Conservation (phyloP, 768 basidiomycete genomes). For the Trametes punicea region DNA sequence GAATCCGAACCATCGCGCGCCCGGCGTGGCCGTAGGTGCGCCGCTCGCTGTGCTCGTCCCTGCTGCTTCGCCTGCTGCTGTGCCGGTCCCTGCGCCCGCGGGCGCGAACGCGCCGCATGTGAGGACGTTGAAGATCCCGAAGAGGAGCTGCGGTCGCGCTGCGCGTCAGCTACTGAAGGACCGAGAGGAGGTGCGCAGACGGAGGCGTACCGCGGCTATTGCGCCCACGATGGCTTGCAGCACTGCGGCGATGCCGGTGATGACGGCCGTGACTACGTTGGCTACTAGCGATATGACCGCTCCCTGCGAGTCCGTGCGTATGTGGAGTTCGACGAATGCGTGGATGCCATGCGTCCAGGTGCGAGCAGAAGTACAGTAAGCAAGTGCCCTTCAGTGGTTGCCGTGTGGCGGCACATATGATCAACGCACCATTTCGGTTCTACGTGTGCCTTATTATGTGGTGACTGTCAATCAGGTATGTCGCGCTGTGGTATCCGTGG, state of each 20-base stretch:
- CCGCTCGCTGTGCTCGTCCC: not conserved
- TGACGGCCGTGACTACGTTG: not conserved
- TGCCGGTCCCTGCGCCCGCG: not conserved
- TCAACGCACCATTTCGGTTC: not conserved
- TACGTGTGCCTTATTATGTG: not conserved
- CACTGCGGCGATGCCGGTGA: slow-evolving; percentile 4
- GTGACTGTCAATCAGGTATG: not conserved
- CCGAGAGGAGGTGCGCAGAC: not conserved
- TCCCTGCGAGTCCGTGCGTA: not conserved
- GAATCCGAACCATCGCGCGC: not conserved
- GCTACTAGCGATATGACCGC: slow-evolving; percentile 3
- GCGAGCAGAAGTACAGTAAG: not conserved
- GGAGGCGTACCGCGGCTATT: not conserved
- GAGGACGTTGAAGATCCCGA: slow-evolving; percentile 7
- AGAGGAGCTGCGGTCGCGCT: not conserved
- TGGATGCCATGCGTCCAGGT: not conserved
- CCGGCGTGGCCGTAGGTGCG: not conserved
- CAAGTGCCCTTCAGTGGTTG: not conserved
- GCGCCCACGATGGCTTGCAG: slow-evolving; percentile 3
- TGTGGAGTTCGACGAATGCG: not conserved
- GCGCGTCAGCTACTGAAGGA: not conserved
- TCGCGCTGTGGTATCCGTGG: not conserved
- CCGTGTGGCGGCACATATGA: not conserved
- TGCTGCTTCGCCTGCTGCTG: slow-evolving; percentile 4
- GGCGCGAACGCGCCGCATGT: slow-evolving; percentile 1